phyloP scores from a whole-genome alignment of 1,139 yeast species.

The Pichia sp. region DNA sequence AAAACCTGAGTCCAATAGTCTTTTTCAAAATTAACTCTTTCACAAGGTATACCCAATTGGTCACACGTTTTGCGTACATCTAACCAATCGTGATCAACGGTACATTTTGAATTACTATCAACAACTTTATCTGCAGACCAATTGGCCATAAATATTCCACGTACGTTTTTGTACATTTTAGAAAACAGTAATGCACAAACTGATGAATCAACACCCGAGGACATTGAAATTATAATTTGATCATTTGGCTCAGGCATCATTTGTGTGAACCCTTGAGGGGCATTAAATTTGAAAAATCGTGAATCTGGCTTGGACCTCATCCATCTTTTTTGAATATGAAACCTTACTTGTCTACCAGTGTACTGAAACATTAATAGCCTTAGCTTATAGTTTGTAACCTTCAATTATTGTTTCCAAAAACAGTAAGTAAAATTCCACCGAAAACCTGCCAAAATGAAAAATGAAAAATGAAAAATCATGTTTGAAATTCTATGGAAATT shows the following conservation, averaged over 20 bases:
- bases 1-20: conserved; percentile 93
- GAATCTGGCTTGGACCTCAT: neutral
- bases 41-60: conserved; percentile 59
- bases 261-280: conserved; percentile 29
- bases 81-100: conserved; percentile 76
- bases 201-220: conserved; percentile 95
- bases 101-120: conserved; percentile 41
- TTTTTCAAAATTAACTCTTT: conserved; percentile 73
- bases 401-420: neutral
- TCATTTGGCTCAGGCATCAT: conserved; percentile 46
- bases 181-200: conserved; percentile 75
- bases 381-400: neutral
- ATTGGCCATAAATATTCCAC: conserved; percentile 88
- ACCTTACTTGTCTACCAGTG: neutral
- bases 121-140: conserved; percentile 48
- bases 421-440: neutral
- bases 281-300: conserved; percentile 6
- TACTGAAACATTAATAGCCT: neutral
- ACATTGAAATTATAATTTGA: conserved; percentile 79
- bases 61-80: conserved; percentile 66
- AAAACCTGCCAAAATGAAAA: neutral
- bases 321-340: neutral
- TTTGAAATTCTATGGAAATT: too few relatives aligned
- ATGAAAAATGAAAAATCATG: neutral
- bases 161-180: conserved; percentile 43